Percentiles rank a stretch among this genome's conserved stretches.
Conservation (phyloP, 2,329 filamentous ascomycete genomes). For the Fusarium sp. region DNA sequence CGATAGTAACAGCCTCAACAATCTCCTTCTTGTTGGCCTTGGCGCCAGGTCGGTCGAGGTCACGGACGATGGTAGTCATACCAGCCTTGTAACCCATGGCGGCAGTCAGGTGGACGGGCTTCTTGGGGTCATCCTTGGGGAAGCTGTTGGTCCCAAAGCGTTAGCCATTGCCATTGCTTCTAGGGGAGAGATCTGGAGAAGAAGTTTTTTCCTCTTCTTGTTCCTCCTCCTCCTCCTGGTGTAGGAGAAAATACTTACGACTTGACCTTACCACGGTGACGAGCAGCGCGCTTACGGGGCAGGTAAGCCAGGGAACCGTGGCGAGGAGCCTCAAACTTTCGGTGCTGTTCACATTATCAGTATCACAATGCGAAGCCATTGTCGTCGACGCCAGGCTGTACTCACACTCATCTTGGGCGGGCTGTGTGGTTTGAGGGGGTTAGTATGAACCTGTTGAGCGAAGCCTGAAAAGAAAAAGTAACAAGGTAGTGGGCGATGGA, state of each 20-base stretch:
- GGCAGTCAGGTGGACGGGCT: constrained; percentile 98
- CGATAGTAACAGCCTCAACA: constrained; percentile 86
- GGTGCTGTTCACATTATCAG: constrained; percentile 55
- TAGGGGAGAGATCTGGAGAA: background rate
- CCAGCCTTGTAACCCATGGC: constrained; percentile 99
- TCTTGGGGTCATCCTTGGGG: constrained; percentile 99
- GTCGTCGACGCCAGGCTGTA: constrained; percentile 32
- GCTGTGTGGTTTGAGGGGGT: constrained; percentile 52
- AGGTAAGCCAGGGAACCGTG: constrained; percentile 93
- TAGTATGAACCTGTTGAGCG: constrained; percentile 52
- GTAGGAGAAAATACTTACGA: constrained; percentile 71
- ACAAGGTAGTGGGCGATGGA: constrained; percentile 51
- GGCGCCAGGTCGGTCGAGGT: constrained; percentile 97
- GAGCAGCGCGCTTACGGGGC: constrained; percentile 90
- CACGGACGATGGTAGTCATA: constrained; percentile 99
- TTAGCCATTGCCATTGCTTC: constrained; percentile 40
- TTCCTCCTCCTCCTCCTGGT: background rate
- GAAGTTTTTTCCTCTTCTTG: background rate
- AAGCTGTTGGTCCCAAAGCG: constrained; percentile 70
- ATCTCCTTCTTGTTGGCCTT: constrained; percentile 99
- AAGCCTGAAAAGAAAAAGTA: constrained; percentile 50
- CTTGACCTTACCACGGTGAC: constrained; percentile 98
- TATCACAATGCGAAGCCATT: constrained; percentile 45
- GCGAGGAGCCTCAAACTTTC: constrained; percentile 84
- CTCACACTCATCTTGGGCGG: constrained; percentile 57